Evolutionary conservation across 805 yeast species (phyloP), one percentile per base, ranked within the genome.

Genomic region (Debaryomyces castellii): DNA sequence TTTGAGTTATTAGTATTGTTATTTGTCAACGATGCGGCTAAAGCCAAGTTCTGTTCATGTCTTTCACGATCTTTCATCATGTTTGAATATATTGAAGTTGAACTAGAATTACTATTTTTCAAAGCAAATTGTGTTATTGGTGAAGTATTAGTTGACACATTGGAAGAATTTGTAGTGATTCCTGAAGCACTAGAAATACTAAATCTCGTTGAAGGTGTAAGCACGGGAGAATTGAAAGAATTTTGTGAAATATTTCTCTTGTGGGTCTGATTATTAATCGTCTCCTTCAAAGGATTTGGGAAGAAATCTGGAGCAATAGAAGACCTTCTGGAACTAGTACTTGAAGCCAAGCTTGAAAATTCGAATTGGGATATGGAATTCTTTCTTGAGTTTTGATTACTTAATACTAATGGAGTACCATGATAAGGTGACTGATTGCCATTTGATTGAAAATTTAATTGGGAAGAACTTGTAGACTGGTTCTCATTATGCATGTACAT

Each of bases 251-350:
- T 39, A 39, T 57, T 64, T 36, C 69, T 50, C 45, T 65, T 64
- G 43, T 63, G 67, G 27, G 47, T 40, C 18, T 32, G 30, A 18
- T 37, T 43, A 12, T 44, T 28, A 12, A 37, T 21, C n/a, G 46
- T n/a, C 12, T 57, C 62, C 41, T 59, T 60, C 40, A 64, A 51
- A 8, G 73, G 72, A 49, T 66, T 70, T 5, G 76, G 75, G 59
- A 71, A 72, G 41, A 69, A 58, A 46, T 74, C 78, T 7, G 70
- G 76, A 3, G 74, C 76, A 39, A 71, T 52, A 3, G 75, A 68
- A 6, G 76, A 69, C 43, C 76, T 64, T 52, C 78, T 61, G 9
- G 71, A 61, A 41, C 54, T 58, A 27, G 60, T 57, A 24, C 58
- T 57, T 6, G 64, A 63, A 39, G 50, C 51, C 24, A 55, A 50